Base-by-base conservation (phyloP, 2,329 filamentous ascomycete genomes). In the Aspergillus pseudoterreus region DNA sequence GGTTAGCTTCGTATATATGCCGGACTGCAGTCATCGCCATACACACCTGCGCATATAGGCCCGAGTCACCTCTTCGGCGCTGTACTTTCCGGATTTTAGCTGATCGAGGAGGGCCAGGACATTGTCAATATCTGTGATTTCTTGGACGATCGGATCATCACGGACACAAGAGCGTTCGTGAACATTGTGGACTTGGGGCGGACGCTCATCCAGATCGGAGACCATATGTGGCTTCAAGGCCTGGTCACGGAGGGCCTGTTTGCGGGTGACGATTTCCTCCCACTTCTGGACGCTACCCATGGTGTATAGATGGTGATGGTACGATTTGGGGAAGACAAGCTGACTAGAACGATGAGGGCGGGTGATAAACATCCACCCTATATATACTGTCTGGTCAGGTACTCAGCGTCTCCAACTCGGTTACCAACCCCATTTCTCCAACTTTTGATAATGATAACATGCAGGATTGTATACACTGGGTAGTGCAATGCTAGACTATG, bases 11-110 rank as follows among this genome's bases (percentile, higher is more conserved):
- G n/a, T 9, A 12, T n/a, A 39, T 6, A n/a, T 17, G 19, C 36
- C 33, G 11, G 6, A 24, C 10, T 15, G 19, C 33, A 24, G 15
- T 52, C 33, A 53, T 46, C 43, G 11, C 5, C 19, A 24, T 36
- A 19, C 30, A 12, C 59, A 71, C 69, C 69, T 66, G 59, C 58
- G 58, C 43, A 72, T 68, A 56, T 69, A 72, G 24, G 60, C 64
- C 19, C 41, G 49, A 19, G 52, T 53, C 8, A 70, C 65, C 19
- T 66, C 57, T 39, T 68, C 63, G 5, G 64, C 68, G 3, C 52
- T 63, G 12, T 63, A 62, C 27, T 62, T 57, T 4, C 64, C 63
- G 9, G 50, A 51, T 35, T 56, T 50, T 6, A 69, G 45, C 3
- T 45, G 38, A 4, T 59, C 51, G 0, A 64, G 39, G 12, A 72